phyloP scores from a whole-genome alignment of 129 eudicot species.

The Kitagawia praeruptora region DNA sequence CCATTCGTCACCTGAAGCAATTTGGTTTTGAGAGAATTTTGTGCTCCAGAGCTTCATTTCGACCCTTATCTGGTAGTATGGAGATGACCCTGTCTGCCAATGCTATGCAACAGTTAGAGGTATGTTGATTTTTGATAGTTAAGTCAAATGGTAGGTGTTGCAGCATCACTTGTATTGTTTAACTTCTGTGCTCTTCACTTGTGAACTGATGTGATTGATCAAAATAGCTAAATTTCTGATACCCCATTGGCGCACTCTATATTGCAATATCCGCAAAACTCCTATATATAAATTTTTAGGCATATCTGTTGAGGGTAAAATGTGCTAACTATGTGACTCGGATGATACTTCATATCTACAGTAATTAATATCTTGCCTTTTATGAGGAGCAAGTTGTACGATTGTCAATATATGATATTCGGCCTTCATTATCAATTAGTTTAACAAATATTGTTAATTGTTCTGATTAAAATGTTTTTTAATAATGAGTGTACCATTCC shows the following conservation, averaged over 20 bases:
- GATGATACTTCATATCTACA: background rate
- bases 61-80: conserved; percentile 55
- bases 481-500: background rate
- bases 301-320: background rate
- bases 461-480: background rate
- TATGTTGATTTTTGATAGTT: conserved; percentile 14
- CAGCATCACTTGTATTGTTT: background rate
- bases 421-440: background rate
- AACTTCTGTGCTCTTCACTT: background rate
- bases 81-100: conserved; percentile 91
- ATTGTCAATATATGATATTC: background rate
- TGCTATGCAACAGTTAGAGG: conserved; percentile 90
- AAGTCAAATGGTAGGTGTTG: conserved; percentile 1
- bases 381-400: background rate
- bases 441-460: background rate
- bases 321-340: background rate
- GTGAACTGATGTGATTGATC: background rate
- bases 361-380: background rate
- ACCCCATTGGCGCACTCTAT: background rate
- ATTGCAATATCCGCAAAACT: background rate
- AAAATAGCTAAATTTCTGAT: background rate
- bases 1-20: conserved; percentile 72
- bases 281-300: background rate
- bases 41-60: conserved; percentile 79
- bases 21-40: conserved; percentile 81